phyloP scores from a whole-genome alignment of 108 stramenopile species.

The Conticribra guillardii region DNA sequence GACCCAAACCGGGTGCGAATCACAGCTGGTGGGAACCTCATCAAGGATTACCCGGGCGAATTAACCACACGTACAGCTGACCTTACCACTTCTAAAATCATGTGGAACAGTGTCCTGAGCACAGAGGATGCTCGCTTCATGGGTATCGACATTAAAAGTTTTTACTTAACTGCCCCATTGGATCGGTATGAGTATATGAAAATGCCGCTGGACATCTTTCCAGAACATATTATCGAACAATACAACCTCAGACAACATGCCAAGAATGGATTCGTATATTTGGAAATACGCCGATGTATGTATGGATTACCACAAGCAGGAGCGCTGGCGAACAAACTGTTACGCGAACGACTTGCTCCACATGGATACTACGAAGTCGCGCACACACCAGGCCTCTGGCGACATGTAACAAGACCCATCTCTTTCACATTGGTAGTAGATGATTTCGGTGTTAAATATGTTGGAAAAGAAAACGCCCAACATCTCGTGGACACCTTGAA shows the following conservation, averaged over 20 bases:
- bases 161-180: constrained; percentile 51
- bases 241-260: constrained; percentile 28
- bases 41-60: constrained; percentile 45
- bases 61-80: constrained; percentile 35
- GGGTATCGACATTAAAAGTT: constrained; percentile 51
- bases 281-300: constrained; percentile 42
- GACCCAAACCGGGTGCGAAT: constrained; percentile 36
- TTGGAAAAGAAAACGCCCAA: constrained; percentile 29
- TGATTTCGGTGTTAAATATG: constrained; percentile 59
- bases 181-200: constrained; percentile 50
- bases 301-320: constrained; percentile 60
- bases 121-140: constrained; percentile 36
- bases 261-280: constrained; percentile 24
- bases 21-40: constrained; percentile 41
- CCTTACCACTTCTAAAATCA: constrained; percentile 37
- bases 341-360: constrained; percentile 11
- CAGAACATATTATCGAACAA: constrained; percentile 34
- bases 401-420: constrained; percentile 24
- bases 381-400: constrained; percentile 54
- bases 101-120: constrained; percentile 55
- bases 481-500: constrained; percentile 42
- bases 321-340: constrained; percentile 37
- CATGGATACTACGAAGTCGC: too few relatives aligned
- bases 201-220: too few relatives aligned
- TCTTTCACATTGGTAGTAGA: constrained; percentile 57